Conservation (phyloP, 1,139 yeast species). For the Taphrina communis region DNA sequence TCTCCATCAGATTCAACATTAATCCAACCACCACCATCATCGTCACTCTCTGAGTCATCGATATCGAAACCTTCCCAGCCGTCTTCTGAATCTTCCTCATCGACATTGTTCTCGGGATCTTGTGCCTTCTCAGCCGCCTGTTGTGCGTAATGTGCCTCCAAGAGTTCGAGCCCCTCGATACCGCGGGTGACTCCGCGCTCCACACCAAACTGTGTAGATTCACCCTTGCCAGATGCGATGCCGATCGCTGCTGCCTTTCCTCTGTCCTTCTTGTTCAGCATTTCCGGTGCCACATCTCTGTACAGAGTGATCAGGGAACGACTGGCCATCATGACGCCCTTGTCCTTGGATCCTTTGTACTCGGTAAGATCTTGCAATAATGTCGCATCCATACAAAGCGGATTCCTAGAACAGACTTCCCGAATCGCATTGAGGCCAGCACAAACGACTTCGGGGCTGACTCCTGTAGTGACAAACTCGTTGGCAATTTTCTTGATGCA, state of each 20-base stretch:
- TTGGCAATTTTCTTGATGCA: conserved; percentile 91
- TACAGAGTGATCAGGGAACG: conserved; percentile 82
- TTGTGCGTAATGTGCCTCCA: conserved; percentile 84
- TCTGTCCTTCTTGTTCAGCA: conserved; percentile 86
- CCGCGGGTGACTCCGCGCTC: conserved; percentile 65
- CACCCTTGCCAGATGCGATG: conserved; percentile 53
- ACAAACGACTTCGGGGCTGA: conserved; percentile 95
- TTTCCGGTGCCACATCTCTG: conserved; percentile 94
- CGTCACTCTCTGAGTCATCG: conserved; percentile 50
- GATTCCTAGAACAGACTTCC: conserved; percentile 90
- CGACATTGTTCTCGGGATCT: conserved; percentile 53
- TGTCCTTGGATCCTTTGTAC: conserved; percentile 90
- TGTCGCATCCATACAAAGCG: conserved; percentile 86
- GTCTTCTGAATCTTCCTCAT: conserved; percentile 66
- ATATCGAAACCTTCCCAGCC: conserved; percentile 60
- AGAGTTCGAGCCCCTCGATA: conserved; percentile 87
- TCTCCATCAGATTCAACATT: conserved; percentile 63
- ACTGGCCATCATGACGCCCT: conserved; percentile 94
- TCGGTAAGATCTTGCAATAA: conserved; percentile 85
- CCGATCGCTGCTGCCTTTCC: conserved; percentile 90
- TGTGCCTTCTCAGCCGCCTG: conserved; percentile 56
- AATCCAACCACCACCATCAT: conserved; percentile 63
- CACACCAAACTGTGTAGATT: conserved; percentile 64
- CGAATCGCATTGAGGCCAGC: conserved; percentile 96
- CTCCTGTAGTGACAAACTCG: conserved; percentile 98